These are phyloP conservation scores for Apiospora rasikravindrae DNA, from an alignment of 2,329 filamentous ascomycete genomes.

Conservation along the genomic window DNA sequence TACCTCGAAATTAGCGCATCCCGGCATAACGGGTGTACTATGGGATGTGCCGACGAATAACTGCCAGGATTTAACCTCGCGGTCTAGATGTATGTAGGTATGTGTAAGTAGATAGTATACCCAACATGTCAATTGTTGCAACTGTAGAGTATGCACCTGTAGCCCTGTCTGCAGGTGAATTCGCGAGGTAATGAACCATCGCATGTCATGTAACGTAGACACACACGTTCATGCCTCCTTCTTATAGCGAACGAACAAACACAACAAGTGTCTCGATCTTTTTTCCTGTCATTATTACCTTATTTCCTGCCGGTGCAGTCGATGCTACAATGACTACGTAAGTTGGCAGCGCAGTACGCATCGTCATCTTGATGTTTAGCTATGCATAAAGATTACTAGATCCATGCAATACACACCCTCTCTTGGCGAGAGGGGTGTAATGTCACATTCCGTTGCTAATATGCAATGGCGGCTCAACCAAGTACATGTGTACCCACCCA, in stretches of 20 bases:
- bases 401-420: slow-evolving; percentile 12
- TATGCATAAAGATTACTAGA: slow-evolving; percentile 13
- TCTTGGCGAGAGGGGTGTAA: slow-evolving; percentile 12
- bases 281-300: background rate
- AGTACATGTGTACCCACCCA: slow-evolving; percentile 14
- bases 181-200: background rate
- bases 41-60: slow-evolving; percentile 23
- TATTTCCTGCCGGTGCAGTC: background rate
- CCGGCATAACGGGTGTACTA: slow-evolving; percentile 27
- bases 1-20: slow-evolving; percentile 21
- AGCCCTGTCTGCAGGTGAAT: background rate
- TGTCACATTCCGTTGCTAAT: slow-evolving; percentile 13
- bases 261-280: background rate
- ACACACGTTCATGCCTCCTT: background rate
- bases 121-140: background rate
- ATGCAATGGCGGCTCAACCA: slow-evolving; percentile 13
- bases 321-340: slow-evolving; percentile 13
- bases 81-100: slow-evolving; percentile 14
- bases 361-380: slow-evolving; percentile 15
- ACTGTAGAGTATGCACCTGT: background rate
- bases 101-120: background rate
- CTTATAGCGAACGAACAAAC: background rate
- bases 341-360: slow-evolving; percentile 6
- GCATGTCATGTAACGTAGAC: slow-evolving; percentile 8
- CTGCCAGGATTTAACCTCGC: slow-evolving; percentile 8